These are phyloP conservation scores for Chrysoporthe deuterocubensis DNA, from an alignment of 2,329 filamentous ascomycete genomes.

Conservation along the genomic window DNA sequence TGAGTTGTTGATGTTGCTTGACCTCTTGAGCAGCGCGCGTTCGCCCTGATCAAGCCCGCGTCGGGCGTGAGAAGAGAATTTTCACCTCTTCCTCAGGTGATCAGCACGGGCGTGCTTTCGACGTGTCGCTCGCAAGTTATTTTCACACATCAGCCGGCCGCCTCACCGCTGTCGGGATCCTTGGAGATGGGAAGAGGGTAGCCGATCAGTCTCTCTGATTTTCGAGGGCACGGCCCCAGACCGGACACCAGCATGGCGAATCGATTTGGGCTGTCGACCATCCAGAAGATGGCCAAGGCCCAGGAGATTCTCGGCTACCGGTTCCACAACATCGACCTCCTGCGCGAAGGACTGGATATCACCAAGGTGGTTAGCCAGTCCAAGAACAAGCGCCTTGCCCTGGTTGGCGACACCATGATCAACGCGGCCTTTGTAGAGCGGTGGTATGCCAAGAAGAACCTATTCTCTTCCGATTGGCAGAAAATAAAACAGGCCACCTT, in stretches of 20 bases:
- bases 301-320: constrained; percentile 29
- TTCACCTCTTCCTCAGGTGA: not conserved
- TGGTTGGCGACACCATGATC: constrained; percentile 15
- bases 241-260: constrained; percentile 7
- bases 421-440: not conserved
- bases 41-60: not conserved
- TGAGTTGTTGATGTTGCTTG: not conserved
- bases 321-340: constrained; percentile 36
- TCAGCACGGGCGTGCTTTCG: not conserved
- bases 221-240: not conserved
- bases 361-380: constrained; percentile 1
- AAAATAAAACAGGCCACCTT: not conserved
- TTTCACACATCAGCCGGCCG: not conserved
- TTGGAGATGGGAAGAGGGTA: not conserved
- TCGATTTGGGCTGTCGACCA: not conserved
- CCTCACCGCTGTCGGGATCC: not conserved
- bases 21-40: not conserved
- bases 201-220: not conserved
- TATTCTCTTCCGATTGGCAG: not conserved
- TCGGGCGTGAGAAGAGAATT: not conserved
- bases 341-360: constrained; percentile 35
- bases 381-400: constrained; percentile 21
- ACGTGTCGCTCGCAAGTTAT: not conserved
- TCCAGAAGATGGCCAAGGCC: constrained; percentile 22
- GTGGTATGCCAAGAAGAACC: constrained; percentile 1